These are phyloP conservation scores for Clavaria fumosa DNA, from an alignment of 768 basidiomycete genomes.

Conservation along the genomic window DNA sequence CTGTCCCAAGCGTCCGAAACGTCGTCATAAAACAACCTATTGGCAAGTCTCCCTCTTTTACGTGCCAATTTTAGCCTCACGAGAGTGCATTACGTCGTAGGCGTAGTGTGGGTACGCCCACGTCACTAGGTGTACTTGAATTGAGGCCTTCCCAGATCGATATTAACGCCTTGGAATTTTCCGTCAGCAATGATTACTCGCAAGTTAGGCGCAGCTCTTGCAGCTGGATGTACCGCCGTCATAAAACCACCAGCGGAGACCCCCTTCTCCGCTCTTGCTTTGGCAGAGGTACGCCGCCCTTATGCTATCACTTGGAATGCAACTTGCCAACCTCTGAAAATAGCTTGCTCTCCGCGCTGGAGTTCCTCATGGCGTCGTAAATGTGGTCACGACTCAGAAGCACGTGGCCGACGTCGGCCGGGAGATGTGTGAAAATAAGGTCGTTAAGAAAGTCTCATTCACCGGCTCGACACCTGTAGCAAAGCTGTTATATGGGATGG, in stretches of 20 bases:
- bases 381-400: constrained; percentile 79
- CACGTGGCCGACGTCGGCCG: constrained; percentile 79
- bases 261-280: constrained; percentile 81
- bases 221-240: constrained; percentile 92
- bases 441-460: constrained; percentile 80
- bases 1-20: constrained; percentile 56
- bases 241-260: constrained; percentile 94
- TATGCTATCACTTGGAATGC: not conserved
- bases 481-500: constrained; percentile 56
- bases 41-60: constrained; percentile 28
- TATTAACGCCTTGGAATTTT: constrained; percentile 85
- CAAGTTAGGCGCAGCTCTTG: constrained; percentile 80
- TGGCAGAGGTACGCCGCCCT: constrained; percentile 51
- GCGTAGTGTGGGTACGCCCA: constrained; percentile 25
- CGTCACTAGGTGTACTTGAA: not conserved
- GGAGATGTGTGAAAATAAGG: constrained; percentile 83
- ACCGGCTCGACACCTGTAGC: constrained; percentile 80
- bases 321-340: not conserved
- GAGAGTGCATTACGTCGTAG: constrained; percentile 8
- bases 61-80: not conserved
- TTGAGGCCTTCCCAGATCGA: constrained; percentile 32
- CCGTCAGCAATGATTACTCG: constrained; percentile 90
- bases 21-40: constrained; percentile 88
- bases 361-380: constrained; percentile 87
- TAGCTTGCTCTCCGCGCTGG: constrained; percentile 82